Evolutionary conservation across 2,329 filamentous ascomycete species (phyloP).

Genomic region (Trichoderma breve): DNA sequence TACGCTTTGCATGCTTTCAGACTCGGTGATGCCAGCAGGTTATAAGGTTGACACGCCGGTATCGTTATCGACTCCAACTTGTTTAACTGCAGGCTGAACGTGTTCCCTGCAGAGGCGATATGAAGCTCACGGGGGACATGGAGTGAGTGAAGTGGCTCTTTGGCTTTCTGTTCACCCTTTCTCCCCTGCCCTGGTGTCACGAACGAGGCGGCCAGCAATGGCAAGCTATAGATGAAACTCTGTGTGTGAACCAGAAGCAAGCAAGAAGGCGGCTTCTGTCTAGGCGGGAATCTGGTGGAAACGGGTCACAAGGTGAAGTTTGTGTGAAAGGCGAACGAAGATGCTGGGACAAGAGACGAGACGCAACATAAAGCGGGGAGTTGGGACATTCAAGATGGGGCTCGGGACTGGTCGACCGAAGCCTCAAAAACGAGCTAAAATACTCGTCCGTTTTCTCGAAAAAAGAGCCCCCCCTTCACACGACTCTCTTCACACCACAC

Average conservation of each 20-base stretch:
- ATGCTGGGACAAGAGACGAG: not conserved
- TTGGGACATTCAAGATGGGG: conserved; percentile 1
- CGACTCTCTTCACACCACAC: too few relatives aligned
- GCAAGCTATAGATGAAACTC: not conserved
- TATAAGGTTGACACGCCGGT: not conserved
- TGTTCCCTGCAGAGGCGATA: not conserved
- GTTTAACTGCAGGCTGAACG: not conserved
- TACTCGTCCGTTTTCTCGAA: not conserved
- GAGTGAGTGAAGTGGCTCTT: not conserved
- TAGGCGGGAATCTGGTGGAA: not conserved
- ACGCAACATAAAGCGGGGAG: conserved; percentile 19
- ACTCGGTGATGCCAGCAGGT: not conserved
- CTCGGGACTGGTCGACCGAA: conserved; percentile 10
- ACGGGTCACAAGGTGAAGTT: not conserved
- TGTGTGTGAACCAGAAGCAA: not conserved
- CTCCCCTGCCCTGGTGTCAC: not conserved
- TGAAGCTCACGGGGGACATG: not conserved
- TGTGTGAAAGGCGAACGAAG: not conserved
- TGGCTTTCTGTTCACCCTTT: not conserved
- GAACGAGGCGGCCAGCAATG: not conserved
- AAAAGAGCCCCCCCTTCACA: not conserved
- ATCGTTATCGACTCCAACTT: not conserved
- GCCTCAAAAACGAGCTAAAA: conserved; percentile 15
- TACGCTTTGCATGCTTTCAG: conserved; percentile 7
- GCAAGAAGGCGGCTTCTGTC: not conserved